phyloP scores from a whole-genome alignment of 345 rosid genomes.

The Eucalyptus melliodora region DNA sequence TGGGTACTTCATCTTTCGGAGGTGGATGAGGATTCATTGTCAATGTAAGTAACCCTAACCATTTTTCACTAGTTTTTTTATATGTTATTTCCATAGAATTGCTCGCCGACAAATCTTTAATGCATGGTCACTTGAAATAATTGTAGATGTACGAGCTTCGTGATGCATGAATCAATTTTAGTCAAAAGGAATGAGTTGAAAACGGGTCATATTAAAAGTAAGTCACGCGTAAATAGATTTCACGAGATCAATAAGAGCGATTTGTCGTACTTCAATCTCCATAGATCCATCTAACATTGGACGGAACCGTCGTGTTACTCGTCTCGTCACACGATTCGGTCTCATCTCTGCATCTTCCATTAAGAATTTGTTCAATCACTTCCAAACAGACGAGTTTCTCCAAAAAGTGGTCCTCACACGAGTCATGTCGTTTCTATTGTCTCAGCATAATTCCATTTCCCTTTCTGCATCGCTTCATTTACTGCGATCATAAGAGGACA shows the following conservation, averaged over 20 bases:
- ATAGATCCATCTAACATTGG: neutral
- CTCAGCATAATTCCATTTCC: neutral
- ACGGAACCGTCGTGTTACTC: neutral
- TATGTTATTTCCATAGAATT: neutral
- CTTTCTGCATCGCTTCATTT: neutral
- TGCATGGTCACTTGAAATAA: neutral
- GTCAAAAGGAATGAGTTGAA: neutral
- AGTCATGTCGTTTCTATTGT: neutral
- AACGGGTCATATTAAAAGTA: fast-evolving
- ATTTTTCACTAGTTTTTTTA: neutral
- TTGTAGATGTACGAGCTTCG: neutral
- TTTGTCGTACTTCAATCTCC: neutral
- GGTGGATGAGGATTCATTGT: neutral
- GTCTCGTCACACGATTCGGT: neutral
- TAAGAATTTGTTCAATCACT: neutral
- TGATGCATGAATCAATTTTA: neutral
- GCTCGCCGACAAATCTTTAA: fast-evolving
- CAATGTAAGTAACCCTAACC: neutral
- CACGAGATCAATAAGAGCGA: neutral
- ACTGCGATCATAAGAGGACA: neutral
- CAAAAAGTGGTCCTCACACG: neutral
- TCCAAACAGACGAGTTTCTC: neutral
- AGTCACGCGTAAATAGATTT: fast-evolving
- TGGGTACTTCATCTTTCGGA: neutral
- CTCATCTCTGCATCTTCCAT: neutral